Evolutionary conservation across 2,329 filamentous ascomycete species (phyloP).

Genomic region (Calonectria montana): DNA sequence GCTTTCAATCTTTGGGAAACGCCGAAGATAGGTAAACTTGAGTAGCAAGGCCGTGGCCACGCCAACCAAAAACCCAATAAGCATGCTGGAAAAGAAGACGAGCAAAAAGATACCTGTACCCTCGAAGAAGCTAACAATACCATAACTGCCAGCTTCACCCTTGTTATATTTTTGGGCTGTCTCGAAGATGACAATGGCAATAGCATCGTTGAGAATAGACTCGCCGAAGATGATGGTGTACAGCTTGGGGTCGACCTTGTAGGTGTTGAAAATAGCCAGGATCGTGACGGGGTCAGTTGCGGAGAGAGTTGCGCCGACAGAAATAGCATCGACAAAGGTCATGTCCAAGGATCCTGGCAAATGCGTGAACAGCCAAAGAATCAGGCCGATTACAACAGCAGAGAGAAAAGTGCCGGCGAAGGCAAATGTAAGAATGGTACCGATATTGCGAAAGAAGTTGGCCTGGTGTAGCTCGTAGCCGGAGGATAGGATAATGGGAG

Average conservation of each 20-base stretch:
- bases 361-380: slow-evolving; percentile 89
- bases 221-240: slow-evolving; percentile 99
- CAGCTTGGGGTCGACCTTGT: slow-evolving; percentile 98
- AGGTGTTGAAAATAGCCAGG: slow-evolving; percentile 97
- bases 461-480: slow-evolving; percentile 98
- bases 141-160: slow-evolving; percentile 77
- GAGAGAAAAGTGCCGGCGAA: slow-evolving; percentile 98
- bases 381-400: slow-evolving; percentile 89
- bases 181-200: slow-evolving; percentile 98
- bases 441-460: slow-evolving; percentile 99
- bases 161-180: slow-evolving; percentile 93
- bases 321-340: slow-evolving; percentile 94
- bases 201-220: slow-evolving; percentile 97
- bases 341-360: slow-evolving; percentile 87
- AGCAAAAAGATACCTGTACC: slow-evolving; percentile 94
- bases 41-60: slow-evolving; percentile 87
- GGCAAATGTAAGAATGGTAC: slow-evolving; percentile 96
- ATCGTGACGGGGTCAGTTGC: slow-evolving; percentile 98
- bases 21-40: slow-evolving; percentile 93
- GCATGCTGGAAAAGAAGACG: slow-evolving; percentile 93
- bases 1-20: slow-evolving; percentile 96
- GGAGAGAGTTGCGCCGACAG: slow-evolving; percentile 94
- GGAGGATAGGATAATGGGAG: slow-evolving; percentile 96
- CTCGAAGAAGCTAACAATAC: slow-evolving; percentile 86
- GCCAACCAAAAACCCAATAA: slow-evolving; percentile 89